Conservation (phyloP, 495 filamentous ascomycete species). For the Daldinia loculata region DNA sequence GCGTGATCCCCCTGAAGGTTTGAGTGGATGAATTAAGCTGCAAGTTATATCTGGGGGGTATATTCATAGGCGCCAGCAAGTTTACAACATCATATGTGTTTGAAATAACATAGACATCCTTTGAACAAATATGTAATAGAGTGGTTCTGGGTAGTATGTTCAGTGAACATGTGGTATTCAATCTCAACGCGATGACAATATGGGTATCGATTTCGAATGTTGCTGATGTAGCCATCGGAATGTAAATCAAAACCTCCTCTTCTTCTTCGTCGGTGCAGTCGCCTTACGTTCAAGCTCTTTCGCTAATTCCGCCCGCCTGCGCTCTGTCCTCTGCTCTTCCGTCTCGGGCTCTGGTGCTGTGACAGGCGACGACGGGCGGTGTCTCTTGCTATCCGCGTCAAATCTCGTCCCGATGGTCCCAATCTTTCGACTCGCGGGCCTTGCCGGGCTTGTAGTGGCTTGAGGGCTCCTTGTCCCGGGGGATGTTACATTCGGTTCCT, state of each 20-base stretch:
- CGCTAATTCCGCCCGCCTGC: constrained; percentile 70
- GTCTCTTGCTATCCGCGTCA: constrained; percentile 32
- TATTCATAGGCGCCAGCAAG: too few species aligned
- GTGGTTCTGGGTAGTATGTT: background rate
- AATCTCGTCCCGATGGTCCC: constrained; percentile 50
- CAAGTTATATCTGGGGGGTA: too few species aligned
- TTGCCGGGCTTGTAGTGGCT: constrained; percentile 38
- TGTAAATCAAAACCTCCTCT: constrained; percentile 64
- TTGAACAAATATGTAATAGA: background rate
- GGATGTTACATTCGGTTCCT: constrained; percentile 40
- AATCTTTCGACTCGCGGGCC: constrained; percentile 36
- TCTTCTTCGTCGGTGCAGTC: constrained; percentile 72
- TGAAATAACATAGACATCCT: too few species aligned
- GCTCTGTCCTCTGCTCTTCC: constrained; percentile 64
- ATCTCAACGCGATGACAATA: constrained; percentile 15
- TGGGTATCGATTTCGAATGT: constrained; percentile 28
- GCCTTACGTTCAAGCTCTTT: constrained; percentile 70
- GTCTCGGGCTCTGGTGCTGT: constrained; percentile 35
- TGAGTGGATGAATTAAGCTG: too few species aligned
- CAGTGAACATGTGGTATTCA: background rate
- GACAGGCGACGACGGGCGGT: constrained; percentile 20
- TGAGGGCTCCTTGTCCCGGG: constrained; percentile 24
- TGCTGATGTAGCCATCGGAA: background rate
- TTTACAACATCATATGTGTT: too few species aligned
- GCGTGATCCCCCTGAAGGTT: too few species aligned